phyloP scores from a whole-genome alignment of 108 stramenopile genomes.

The Pseudonitzschia pungens region DNA sequence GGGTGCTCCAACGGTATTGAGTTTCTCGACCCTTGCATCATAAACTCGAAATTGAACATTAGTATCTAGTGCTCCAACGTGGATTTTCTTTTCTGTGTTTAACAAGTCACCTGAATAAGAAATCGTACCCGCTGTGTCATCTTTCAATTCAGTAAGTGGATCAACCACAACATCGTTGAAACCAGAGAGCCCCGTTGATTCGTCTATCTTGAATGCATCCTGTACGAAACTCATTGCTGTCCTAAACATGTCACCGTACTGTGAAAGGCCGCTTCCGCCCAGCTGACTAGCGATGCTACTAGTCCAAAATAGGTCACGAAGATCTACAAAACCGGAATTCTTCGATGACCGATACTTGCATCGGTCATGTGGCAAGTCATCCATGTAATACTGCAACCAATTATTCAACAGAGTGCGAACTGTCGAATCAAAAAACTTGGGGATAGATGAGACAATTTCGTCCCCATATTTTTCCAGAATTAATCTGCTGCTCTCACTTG shows the following conservation, averaged over 20 bases:
- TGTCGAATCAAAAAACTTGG: conserved; percentile 35
- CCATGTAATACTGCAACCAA: conserved; percentile 28
- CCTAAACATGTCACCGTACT: conserved; percentile 58
- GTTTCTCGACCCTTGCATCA: conserved; percentile 54
- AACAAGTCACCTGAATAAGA: conserved; percentile 35
- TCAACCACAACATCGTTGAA: conserved; percentile 56
- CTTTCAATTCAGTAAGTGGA: conserved; percentile 51
- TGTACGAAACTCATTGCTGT: conserved; percentile 37
- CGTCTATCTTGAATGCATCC: conserved; percentile 51
- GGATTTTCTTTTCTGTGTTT: conserved; percentile 38
- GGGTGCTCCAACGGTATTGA: conserved; percentile 61
- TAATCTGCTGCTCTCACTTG: conserved; percentile 3
- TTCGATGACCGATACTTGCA: conserved; percentile 3
- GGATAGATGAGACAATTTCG: conserved; percentile 28
- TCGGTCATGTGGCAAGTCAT: not conserved
- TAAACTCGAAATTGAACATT: conserved; percentile 45
- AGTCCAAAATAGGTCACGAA: conserved; percentile 58
- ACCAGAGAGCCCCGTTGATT: conserved; percentile 44
- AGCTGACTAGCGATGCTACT: conserved; percentile 25
- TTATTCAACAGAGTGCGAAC: conserved; percentile 31
- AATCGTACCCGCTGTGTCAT: conserved; percentile 47
- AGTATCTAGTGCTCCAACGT: conserved; percentile 66
- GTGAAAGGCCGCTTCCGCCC: conserved; percentile 48
- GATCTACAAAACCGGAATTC: conserved; percentile 42
- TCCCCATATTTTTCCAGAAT: conserved; percentile 31